phyloP scores from a whole-genome alignment of 2,329 filamentous ascomycete species.

The Monosporascus sp. region DNA sequence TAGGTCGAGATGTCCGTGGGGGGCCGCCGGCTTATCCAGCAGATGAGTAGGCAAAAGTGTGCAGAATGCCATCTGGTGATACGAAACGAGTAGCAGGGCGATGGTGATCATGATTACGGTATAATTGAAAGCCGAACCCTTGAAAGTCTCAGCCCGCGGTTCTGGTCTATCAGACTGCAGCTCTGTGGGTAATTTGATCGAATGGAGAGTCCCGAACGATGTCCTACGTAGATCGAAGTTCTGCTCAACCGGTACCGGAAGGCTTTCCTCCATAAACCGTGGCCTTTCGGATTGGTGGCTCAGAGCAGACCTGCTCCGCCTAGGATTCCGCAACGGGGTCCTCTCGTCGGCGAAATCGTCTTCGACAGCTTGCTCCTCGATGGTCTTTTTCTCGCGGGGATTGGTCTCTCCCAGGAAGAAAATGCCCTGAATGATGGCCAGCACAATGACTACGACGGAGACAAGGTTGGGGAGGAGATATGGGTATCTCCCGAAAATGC shows the following conservation, averaged over 20 bases:
- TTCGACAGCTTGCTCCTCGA: constrained; percentile 18
- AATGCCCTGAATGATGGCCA: constrained; percentile 58
- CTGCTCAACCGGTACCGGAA: constrained; percentile 28
- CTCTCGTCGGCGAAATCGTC: constrained; percentile 23
- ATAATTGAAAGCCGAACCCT: constrained; percentile 30
- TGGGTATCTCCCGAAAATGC: constrained; percentile 55
- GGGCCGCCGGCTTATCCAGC: constrained; percentile 28
- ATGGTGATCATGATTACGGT: constrained; percentile 37
- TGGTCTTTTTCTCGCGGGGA: constrained; percentile 16
- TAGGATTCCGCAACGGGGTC: constrained; percentile 17
- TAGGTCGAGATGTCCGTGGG: constrained; percentile 31
- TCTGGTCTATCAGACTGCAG: constrained; percentile 3
- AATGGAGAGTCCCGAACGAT: constrained; percentile 38
- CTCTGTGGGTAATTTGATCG: constrained; percentile 27
- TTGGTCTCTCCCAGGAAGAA: constrained; percentile 51
- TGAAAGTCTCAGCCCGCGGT: constrained; percentile 9
- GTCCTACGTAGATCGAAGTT: constrained; percentile 30
- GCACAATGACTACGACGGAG: constrained; percentile 52
- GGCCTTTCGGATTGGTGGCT: constrained; percentile 17
- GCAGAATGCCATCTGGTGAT: constrained; percentile 40
- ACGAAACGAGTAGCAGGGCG: constrained; percentile 35
- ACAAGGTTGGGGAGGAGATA: constrained; percentile 67
- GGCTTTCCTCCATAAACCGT: constrained; percentile 28
- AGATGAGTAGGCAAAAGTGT: constrained; percentile 38
- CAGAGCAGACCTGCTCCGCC: constrained; percentile 4